Conservation (phyloP, 2,329 filamentous ascomycete species). For the Aureobasidium sp. region DNA sequence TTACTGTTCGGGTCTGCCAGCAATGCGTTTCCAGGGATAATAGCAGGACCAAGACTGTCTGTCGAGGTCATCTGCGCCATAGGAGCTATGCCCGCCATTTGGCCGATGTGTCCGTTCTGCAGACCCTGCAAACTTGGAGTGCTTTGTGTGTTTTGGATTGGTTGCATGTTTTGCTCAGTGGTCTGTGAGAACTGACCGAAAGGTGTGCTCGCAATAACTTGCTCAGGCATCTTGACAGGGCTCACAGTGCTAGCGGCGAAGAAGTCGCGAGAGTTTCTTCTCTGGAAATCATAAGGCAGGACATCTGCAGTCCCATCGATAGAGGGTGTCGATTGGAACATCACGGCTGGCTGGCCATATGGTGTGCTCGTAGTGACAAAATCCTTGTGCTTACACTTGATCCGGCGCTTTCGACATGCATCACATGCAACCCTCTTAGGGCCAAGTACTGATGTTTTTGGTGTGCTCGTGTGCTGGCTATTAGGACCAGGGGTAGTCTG, state of each 20-base stretch:
- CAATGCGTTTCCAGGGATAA: conserved; percentile 15
- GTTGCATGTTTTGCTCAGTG: neutral
- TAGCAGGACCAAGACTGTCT: conserved; percentile 8
- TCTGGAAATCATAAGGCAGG: neutral
- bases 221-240: conserved; percentile 8
- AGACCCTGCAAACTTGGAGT: neutral
- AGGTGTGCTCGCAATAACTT: neutral
- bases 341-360: neutral
- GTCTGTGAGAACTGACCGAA: conserved; percentile 3
- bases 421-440: conserved; percentile 57
- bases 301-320: conserved; percentile 19
- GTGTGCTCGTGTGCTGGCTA: conserved; percentile 39
- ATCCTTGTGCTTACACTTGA: conserved; percentile 58
- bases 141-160: neutral
- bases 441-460: conserved; percentile 52
- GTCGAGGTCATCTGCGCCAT: conserved; percentile 11
- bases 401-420: conserved; percentile 54
- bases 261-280: conserved; percentile 9
- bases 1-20: conserved; percentile 22
- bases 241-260: conserved; percentile 1
- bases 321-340: conserved; percentile 18
- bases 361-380: conserved; percentile 30
- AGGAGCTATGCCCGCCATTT: conserved; percentile 4
- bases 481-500: conserved; percentile 24
- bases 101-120: neutral